Evolutionary conservation across 2,329 filamentous ascomycete genomes (phyloP).

Genomic region (Byssochlamys sp.): DNA sequence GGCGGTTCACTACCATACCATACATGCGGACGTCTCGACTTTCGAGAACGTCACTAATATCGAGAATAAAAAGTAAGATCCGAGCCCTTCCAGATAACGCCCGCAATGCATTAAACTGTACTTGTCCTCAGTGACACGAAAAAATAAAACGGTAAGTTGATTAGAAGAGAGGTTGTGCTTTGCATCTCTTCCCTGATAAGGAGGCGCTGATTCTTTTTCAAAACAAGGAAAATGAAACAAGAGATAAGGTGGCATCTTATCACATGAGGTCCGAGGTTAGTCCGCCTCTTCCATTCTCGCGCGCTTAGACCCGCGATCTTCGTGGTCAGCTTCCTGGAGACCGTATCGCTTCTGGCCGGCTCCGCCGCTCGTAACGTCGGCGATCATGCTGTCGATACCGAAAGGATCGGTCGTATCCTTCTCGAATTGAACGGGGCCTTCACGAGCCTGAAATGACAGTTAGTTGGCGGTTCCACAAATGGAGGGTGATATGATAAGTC

Average conservation of each 20-base stretch:
- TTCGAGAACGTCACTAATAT: neutral
- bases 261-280: conserved; percentile 4
- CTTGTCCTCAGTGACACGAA: conserved; percentile 3
- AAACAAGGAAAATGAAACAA: neutral
- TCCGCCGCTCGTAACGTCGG: conserved; percentile 58
- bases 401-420: conserved; percentile 81
- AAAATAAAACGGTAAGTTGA: neutral
- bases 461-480: neutral
- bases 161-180: neutral
- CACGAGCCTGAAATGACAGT: conserved; percentile 49
- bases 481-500: conserved; percentile 1
- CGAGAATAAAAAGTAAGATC: conserved; percentile 4
- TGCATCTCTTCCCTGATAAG: neutral
- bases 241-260: neutral
- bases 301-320: conserved; percentile 50
- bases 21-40: neutral
- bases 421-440: conserved; percentile 93
- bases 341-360: conserved; percentile 38
- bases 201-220: neutral
- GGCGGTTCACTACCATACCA: neutral
- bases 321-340: conserved; percentile 31
- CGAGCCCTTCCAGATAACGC: conserved; percentile 16
- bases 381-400: conserved; percentile 87
- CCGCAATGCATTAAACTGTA: conserved; percentile 18
- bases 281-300: conserved; percentile 65